These are phyloP conservation scores for Colletotrichum shisoi DNA, from an alignment of 2,329 filamentous ascomycete species.

Conservation along the genomic window DNA sequence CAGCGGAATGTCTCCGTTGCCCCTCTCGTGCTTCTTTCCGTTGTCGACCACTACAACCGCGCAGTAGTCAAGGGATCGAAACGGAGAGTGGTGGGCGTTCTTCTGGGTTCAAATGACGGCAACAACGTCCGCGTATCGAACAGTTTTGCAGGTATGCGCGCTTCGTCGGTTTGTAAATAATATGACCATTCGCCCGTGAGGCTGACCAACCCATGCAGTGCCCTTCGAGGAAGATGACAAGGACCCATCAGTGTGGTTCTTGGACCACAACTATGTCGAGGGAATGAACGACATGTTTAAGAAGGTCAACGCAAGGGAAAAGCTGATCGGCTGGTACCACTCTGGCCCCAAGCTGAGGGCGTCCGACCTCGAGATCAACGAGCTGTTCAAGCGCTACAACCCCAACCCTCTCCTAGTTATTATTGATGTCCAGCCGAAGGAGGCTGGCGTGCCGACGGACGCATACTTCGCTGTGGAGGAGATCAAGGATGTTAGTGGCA, in stretches of 20 bases:
- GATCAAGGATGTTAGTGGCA: constrained; percentile 88
- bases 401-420: constrained; percentile 96
- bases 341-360: constrained; percentile 95
- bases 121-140: constrained; percentile 97
- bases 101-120: constrained; percentile 94
- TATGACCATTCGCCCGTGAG: constrained; percentile 30
- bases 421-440: constrained; percentile 97
- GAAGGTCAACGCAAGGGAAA: constrained; percentile 98
- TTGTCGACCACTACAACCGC: constrained; percentile 97
- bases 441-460: constrained; percentile 96
- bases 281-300: constrained; percentile 99
- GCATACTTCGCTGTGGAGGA: constrained; percentile 99
- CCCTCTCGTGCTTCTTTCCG: constrained; percentile 95
- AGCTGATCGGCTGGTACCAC: constrained; percentile 99
- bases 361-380: constrained; percentile 98
- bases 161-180: constrained; percentile 13
- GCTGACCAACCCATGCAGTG: constrained; percentile 62
- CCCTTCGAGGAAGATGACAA: constrained; percentile 99
- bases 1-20: constrained; percentile 95
- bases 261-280: constrained; percentile 99
- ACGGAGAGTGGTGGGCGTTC: constrained; percentile 89
- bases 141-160: constrained; percentile 85
- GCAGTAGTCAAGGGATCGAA: constrained; percentile 84
- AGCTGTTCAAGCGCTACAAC: constrained; percentile 99
- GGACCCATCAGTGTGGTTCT: constrained; percentile 97